Percentiles rank a stretch among this genome's conserved stretches.
phyloP scores from a whole-genome alignment of 2,329 filamentous ascomycete species.

The Cryphonectria radicalis region DNA sequence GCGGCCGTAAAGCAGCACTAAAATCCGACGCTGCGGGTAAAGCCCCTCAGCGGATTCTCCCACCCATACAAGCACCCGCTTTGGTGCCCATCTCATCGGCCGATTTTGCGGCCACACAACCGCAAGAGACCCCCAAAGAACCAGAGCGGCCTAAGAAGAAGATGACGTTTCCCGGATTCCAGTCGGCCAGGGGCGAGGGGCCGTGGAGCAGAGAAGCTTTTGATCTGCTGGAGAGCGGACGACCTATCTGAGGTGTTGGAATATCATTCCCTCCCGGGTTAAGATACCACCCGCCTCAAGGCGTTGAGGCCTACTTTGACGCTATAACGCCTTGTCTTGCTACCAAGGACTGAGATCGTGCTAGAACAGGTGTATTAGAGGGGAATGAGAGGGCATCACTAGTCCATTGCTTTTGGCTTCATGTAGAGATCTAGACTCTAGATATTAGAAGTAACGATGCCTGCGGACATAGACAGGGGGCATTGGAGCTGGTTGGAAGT shows the following conservation, averaged over 20 bases:
- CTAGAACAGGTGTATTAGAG: too few species aligned
- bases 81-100: constrained; percentile 25
- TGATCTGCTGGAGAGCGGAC: constrained; percentile 66
- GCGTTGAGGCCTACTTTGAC: not conserved
- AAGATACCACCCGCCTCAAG: not conserved
- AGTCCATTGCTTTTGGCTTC: not conserved
- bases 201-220: constrained; percentile 73
- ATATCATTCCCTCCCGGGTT: not conserved
- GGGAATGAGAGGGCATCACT: not conserved
- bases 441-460: not conserved
- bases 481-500: not conserved
- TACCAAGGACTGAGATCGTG: not conserved
- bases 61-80: constrained; percentile 34
- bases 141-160: constrained; percentile 34
- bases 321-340: not conserved
- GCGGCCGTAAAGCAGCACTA: constrained; percentile 57
- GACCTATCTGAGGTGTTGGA: constrained; percentile 46
- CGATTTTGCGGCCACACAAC: constrained; percentile 31
- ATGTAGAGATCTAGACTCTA: not conserved
- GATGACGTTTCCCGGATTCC: constrained; percentile 48
- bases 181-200: constrained; percentile 55
- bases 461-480: too few species aligned
- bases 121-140: constrained; percentile 16
- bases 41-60: constrained; percentile 48
- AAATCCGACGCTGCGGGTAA: constrained; percentile 56